A percentile compares a stretch with the other conserved stretches of the same genome.
Evolutionary conservation across 2,329 filamentous ascomycete genomes (phyloP).

Genomic region (Venturia nashicola): DNA sequence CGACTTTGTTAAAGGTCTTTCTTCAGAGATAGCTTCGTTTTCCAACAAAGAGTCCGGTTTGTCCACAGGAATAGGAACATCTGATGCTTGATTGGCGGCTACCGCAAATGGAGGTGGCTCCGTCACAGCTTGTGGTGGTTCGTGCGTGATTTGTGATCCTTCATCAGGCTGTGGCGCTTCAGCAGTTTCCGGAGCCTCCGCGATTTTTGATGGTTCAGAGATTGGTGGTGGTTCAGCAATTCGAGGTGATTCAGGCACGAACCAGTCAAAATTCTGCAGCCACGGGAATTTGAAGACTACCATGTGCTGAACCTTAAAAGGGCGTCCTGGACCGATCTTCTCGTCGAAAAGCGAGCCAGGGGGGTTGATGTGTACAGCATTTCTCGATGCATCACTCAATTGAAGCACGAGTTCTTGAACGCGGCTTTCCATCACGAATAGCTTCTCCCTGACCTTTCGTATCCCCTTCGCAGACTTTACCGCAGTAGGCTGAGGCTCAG

Average conservation of each 20-base stretch:
- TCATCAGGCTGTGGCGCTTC: not conserved
- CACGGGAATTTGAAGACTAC: constrained; percentile 27
- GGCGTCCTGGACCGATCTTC: constrained; percentile 20
- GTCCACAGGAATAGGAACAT: not conserved
- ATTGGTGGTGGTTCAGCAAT: not conserved
- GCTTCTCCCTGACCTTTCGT: not conserved
- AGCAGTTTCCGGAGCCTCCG: not conserved
- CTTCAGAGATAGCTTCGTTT: not conserved
- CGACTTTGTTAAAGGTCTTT: not conserved
- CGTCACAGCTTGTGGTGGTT: not conserved
- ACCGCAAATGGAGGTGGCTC: not conserved
- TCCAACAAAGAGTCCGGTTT: not conserved
- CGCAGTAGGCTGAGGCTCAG: no score
- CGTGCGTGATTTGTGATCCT: not conserved
- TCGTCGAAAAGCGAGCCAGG: constrained; percentile 25
- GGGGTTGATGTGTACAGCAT: constrained; percentile 34
- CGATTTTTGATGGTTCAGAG: not conserved
- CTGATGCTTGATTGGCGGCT: not conserved
- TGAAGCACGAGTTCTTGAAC: constrained; percentile 17
- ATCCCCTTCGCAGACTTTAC: not conserved
- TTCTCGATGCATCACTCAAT: constrained; percentile 19
- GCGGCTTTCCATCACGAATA: constrained; percentile 11
- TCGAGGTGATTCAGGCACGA: constrained; percentile 9
- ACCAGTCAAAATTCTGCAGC: constrained; percentile 26
- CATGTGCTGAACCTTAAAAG: constrained; percentile 20